Percentiles rank a stretch among this genome's conserved stretches.
These are phyloP conservation scores for Dioszegia aurantiaca DNA, from an alignment of 768 basidiomycete genomes.

Conservation along the genomic window DNA sequence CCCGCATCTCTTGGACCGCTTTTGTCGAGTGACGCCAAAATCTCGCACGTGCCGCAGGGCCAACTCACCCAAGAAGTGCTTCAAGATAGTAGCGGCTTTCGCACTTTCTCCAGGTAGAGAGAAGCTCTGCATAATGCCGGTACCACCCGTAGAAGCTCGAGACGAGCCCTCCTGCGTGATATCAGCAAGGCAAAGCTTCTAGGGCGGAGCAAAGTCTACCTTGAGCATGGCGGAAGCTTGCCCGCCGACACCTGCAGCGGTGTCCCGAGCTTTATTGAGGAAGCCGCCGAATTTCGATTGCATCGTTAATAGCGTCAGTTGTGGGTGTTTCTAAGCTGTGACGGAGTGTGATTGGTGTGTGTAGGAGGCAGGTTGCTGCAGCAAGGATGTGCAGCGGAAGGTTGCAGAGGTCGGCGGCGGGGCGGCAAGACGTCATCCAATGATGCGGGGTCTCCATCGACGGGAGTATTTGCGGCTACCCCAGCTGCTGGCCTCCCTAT, in stretches of 20 bases:
- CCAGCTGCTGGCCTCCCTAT: too few relatives aligned
- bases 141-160: slow-evolving; percentile 26
- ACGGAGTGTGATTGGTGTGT: not conserved
- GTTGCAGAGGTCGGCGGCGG: too few relatives aligned
- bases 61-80: slow-evolving; percentile 68
- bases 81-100: slow-evolving; percentile 87
- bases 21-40: not conserved
- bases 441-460: too few relatives aligned
- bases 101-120: slow-evolving; percentile 87
- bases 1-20: not conserved
- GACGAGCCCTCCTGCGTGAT: slow-evolving; percentile 31
- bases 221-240: slow-evolving; percentile 33
- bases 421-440: too few relatives aligned
- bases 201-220: slow-evolving; percentile 15
- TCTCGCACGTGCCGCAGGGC: not conserved
- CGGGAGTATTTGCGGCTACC: too few relatives aligned
- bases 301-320: not conserved
- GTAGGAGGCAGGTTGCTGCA: not conserved
- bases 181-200: not conserved
- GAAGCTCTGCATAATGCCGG: slow-evolving; percentile 66
- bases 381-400: too few relatives aligned
- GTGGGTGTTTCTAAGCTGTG: not conserved
- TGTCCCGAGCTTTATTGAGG: slow-evolving; percentile 34
- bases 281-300: slow-evolving; percentile 26
- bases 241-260: slow-evolving; percentile 20